phyloP scores from a whole-genome alignment of 2,329 filamentous ascomycete species.

The Talaromyces piceae region DNA sequence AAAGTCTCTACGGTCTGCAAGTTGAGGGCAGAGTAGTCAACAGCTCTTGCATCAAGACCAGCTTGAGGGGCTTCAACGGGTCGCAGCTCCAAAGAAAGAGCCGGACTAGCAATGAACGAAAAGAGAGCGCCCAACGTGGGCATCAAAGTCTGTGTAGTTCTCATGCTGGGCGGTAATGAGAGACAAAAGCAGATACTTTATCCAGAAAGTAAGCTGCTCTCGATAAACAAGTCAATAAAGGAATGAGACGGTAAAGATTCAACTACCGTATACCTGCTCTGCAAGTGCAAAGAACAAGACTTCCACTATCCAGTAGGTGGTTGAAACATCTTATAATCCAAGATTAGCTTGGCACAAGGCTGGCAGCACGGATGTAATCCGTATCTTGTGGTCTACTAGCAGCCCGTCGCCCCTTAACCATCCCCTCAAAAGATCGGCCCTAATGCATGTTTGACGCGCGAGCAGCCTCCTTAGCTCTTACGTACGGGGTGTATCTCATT shows the following conservation, averaged over 20 bases:
- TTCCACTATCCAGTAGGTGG: neutral
- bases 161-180: neutral
- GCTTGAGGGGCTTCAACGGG: neutral
- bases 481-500: neutral
- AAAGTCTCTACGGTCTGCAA: slow-evolving; percentile 5
- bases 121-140: slow-evolving; percentile 1
- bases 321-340: neutral
- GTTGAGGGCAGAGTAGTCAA: neutral
- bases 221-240: neutral
- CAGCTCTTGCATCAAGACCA: neutral
- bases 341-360: neutral
- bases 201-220: neutral
- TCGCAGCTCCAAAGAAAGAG: slow-evolving; percentile 1
- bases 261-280: neutral
- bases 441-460: neutral
- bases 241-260: neutral
- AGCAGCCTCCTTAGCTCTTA: neutral
- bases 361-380: too few species aligned
- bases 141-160: neutral
- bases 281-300: neutral
- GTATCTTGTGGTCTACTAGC: neutral
- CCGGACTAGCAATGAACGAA: neutral
- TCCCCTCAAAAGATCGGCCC: neutral
- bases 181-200: neutral
- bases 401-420: neutral